These are phyloP conservation scores for Aspergillus viridinutans DNA, from an alignment of 2,329 filamentous ascomycete species.

Conservation along the genomic window DNA sequence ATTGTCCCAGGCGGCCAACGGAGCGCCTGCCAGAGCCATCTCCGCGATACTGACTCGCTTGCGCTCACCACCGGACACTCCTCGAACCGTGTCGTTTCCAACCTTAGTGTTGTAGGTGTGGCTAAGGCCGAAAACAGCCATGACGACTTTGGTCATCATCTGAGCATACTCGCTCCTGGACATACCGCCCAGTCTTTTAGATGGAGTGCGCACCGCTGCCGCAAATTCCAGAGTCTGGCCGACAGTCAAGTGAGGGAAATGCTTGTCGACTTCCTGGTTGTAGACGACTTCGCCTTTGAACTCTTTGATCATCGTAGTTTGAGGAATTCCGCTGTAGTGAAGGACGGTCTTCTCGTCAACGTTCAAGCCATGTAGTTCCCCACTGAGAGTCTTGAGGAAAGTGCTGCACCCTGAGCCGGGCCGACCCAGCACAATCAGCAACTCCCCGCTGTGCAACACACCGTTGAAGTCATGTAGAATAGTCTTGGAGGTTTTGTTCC, in stretches of 20 bases:
- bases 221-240: conserved; percentile 75
- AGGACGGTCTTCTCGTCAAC: conserved; percentile 65
- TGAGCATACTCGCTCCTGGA: conserved; percentile 34
- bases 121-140: conserved; percentile 35
- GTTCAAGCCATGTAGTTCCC: conserved; percentile 73
- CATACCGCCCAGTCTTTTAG: conserved; percentile 23
- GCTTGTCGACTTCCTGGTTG: conserved; percentile 61
- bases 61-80: conserved; percentile 56
- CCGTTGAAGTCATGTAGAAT: conserved; percentile 61
- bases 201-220: conserved; percentile 57
- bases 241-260: conserved; percentile 62
- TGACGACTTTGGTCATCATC: conserved; percentile 41
- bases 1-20: conserved; percentile 42
- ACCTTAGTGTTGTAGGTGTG: conserved; percentile 50
- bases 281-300: conserved; percentile 37
- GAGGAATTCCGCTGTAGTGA: conserved; percentile 67
- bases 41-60: conserved; percentile 60
- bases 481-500: conserved; percentile 25
- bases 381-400: conserved; percentile 74
- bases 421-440: conserved; percentile 49
- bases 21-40: conserved; percentile 42
- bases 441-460: conserved; percentile 49
- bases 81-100: conserved; percentile 52
- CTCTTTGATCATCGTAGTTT: conserved; percentile 29
- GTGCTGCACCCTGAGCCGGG: conserved; percentile 62